Conservation (phyloP, 1,284 basidiomycete genomes). For the Moesziomyces aphidis region DNA sequence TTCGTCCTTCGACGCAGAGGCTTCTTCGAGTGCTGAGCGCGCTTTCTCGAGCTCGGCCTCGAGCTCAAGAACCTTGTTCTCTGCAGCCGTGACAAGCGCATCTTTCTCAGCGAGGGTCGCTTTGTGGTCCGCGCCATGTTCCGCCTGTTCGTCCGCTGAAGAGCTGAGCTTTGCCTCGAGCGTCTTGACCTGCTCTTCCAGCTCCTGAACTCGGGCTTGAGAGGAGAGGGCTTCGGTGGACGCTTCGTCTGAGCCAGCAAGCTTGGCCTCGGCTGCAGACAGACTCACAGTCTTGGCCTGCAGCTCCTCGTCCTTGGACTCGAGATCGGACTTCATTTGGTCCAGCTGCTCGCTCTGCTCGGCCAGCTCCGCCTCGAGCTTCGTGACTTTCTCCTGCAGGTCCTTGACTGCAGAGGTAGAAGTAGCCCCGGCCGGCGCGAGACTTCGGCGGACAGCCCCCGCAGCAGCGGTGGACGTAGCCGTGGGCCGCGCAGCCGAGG, state of each 20-base stretch:
- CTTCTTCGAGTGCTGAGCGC: constrained; percentile 16
- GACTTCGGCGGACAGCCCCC: constrained; percentile 28
- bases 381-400: constrained; percentile 43
- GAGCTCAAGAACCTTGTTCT: constrained; percentile 26
- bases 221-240: constrained; percentile 2
- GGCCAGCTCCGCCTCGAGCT: constrained; percentile 49
- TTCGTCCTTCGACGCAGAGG: constrained; percentile 16
- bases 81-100: constrained; percentile 22
- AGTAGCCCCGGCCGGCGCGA: constrained; percentile 20
- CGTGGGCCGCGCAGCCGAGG: constrained; percentile 15
- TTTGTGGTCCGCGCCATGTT: constrained; percentile 21
- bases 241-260: constrained; percentile 13
- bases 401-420: constrained; percentile 36
- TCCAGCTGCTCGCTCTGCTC: constrained; percentile 49
- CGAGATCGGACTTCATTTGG: constrained; percentile 47
- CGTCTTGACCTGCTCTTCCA: constrained; percentile 34
- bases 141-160: constrained; percentile 12
- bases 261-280: constrained; percentile 48
- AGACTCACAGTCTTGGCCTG: constrained; percentile 49
- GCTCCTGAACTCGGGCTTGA: constrained; percentile 19
- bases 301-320: constrained; percentile 50
- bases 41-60: constrained; percentile 24
- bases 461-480: constrained; percentile 14
- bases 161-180: constrained; percentile 21
- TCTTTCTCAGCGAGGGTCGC: constrained; percentile 23